phyloP scores from a whole-genome alignment of 257 asterid genomes.

The Primulina eburnea region DNA sequence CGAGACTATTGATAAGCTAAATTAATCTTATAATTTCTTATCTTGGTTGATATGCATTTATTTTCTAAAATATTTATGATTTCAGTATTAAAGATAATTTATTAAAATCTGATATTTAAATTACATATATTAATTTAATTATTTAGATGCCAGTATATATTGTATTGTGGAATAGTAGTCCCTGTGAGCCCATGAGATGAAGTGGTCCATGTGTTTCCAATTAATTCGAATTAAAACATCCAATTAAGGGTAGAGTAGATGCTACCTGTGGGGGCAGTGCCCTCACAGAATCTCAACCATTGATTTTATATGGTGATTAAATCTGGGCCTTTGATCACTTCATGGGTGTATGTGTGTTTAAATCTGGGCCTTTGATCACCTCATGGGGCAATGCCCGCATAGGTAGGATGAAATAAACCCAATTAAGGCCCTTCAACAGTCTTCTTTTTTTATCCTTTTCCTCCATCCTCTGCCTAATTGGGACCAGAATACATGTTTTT shows the following conservation, averaged over 20 bases:
- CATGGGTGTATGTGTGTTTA: too few relatives aligned
- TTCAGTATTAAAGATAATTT: too few relatives aligned
- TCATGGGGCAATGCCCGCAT: too few relatives aligned
- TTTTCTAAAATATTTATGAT: too few relatives aligned
- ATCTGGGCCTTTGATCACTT: too few relatives aligned
- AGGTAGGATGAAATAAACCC: too few relatives aligned
- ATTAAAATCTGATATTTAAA: neutral
- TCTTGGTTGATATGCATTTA: neutral
- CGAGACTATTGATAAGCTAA: neutral
- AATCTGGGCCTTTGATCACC: too few relatives aligned
- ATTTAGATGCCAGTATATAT: neutral
- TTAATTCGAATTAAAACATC: slow-evolving; percentile 68
- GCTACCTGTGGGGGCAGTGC: too few relatives aligned
- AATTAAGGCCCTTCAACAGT: slow-evolving; percentile 56
- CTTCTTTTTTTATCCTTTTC: slow-evolving; percentile 19
- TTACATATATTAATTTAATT: neutral
- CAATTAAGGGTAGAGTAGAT: too few relatives aligned
- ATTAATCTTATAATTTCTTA: too few relatives aligned
- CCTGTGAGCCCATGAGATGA: slow-evolving; percentile 58
- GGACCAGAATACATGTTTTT: slow-evolving; percentile 54
- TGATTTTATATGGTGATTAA: too few relatives aligned
- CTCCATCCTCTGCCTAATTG: slow-evolving; percentile 19
- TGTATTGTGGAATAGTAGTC: slow-evolving; percentile 36
- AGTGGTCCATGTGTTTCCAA: slow-evolving; percentile 81
- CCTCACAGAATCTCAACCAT: too few relatives aligned